phyloP scores from a whole-genome alignment of 192 early-diverging fungal genomes.

The Thamnidium elegans region DNA sequence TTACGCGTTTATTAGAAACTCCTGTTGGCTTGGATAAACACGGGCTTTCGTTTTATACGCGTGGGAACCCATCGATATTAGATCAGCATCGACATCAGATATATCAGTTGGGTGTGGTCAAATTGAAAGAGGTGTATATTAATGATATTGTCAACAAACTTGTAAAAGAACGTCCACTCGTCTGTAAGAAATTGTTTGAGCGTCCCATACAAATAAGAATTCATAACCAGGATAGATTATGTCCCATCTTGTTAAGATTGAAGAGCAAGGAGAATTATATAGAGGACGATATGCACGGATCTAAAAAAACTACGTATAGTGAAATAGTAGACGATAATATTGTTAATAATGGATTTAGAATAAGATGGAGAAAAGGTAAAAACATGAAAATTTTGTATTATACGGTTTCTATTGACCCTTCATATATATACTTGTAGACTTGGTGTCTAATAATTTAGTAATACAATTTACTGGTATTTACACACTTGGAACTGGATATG shows the following conservation, averaged over 20 bases:
- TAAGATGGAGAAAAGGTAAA: constrained; percentile 13
- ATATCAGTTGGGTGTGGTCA: constrained; percentile 3
- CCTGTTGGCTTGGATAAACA: background rate
- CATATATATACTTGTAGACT: too few relatives aligned
- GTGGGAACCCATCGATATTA: background rate
- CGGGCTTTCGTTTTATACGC: background rate
- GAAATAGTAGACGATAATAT: background rate
- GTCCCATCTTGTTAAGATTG: background rate
- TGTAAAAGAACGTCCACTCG: background rate
- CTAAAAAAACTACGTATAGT: background rate
- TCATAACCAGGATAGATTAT: background rate
- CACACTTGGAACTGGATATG: background rate
- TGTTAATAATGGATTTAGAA: background rate
- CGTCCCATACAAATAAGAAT: background rate
- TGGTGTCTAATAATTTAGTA: background rate
- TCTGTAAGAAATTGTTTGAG: constrained; percentile 1
- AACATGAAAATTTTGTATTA: background rate
- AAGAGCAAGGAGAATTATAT: background rate
- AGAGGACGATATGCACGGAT: constrained; percentile 1
- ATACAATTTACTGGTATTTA: background rate
- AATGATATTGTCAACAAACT: background rate
- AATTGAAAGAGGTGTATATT: background rate
- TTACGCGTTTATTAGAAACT: background rate
- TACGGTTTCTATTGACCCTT: too few relatives aligned
- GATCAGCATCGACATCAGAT: background rate